Base-by-base conservation (phyloP, 163 green algal species). In the Prototheca cutis region DNA sequence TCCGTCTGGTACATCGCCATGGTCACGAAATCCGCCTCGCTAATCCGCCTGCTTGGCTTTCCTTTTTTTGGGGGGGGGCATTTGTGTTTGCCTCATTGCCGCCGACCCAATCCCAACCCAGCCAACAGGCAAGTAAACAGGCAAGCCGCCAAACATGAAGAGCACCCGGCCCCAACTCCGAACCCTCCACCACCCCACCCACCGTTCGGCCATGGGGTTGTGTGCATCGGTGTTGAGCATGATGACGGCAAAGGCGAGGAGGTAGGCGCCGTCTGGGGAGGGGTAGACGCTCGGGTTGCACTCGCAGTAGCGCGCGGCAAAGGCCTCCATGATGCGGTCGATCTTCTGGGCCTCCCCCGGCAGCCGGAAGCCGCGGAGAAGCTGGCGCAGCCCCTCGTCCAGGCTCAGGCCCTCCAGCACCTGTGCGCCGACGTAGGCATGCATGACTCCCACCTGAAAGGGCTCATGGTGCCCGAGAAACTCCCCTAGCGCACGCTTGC, bases 161-260 rank as follows among this genome's bases (percentile, higher is more conserved):
- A n/a, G n/a, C n/a, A n/a, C n/a, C n/a, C n/a, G n/a, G n/a, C n/a
- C n/a, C n/a, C n/a, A n/a, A n/a, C n/a, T n/a, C n/a, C n/a, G n/a
- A n/a, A n/a, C n/a, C n/a, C n/a, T n/a, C n/a, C n/a, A n/a, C n/a
- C n/a, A n/a, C n/a, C n/a, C n/a, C n/a, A n/a, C 60, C 0, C 32
- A 54, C 55, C 60, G 75, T 65, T 97, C 90, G 27, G 91, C 92
- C 61, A 91, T 78, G 5, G 88, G 89, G 74, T 98, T 98, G 86
- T 99, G 93, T 3, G 89, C 89, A 62, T 99, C 93, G 1, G 93
- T 99, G 83, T 98, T 97, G 55, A 99, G 83, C 93, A 99, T 98
- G 78, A 99, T 95, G 47, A 95, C 83, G 29, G 87, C 85, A 70
- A 97, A 99, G 4, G 89, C 77, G n/a, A 99, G 80, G 49, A 97